Conservation (phyloP, 495 filamentous ascomycete species). For the Chaetomium fimeti region DNA sequence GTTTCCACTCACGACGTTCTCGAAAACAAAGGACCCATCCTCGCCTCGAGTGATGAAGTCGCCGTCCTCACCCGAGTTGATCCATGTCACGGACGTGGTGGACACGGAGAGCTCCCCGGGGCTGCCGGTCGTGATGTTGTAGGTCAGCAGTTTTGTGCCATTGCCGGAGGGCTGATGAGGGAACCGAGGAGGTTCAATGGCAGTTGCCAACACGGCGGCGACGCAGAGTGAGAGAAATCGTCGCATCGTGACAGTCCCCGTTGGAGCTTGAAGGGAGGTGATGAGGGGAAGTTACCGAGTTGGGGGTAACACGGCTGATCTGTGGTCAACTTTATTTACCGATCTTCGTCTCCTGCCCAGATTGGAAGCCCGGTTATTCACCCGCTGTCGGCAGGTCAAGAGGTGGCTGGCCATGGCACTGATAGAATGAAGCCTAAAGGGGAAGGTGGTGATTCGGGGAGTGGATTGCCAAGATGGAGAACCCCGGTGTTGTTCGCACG, state of each 20-base stretch:
- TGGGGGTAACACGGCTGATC: background rate
- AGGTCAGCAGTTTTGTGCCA: conserved; percentile 44
- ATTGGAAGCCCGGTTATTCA: conserved; percentile 19
- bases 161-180: conserved; percentile 41
- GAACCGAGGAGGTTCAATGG: conserved; percentile 42
- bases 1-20: conserved; percentile 50
- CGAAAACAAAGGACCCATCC: conserved; percentile 47
- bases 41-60: conserved; percentile 49
- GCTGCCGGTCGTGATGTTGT: conserved; percentile 43
- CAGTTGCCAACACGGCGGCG: conserved; percentile 24
- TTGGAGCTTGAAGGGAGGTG: background rate
- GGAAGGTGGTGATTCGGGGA: conserved; percentile 17
- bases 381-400: conserved; percentile 23
- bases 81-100: conserved; percentile 47
- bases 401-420: conserved; percentile 8
- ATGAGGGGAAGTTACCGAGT: background rate
- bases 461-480: conserved; percentile 21
- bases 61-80: conserved; percentile 42
- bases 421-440: conserved; percentile 3
- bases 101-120: conserved; percentile 33
- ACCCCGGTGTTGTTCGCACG: conserved; percentile 1
- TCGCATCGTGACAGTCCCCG: conserved; percentile 21
- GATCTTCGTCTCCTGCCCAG: conserved; percentile 17
- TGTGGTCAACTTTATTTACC: conserved; percentile 10
- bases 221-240: conserved; percentile 20